Evolutionary conservation across 176 grass and related monocot genomes (phyloP), one percentile per base, ranked within the genome.

Genomic region (Tillandsia leiboldiana): DNA sequence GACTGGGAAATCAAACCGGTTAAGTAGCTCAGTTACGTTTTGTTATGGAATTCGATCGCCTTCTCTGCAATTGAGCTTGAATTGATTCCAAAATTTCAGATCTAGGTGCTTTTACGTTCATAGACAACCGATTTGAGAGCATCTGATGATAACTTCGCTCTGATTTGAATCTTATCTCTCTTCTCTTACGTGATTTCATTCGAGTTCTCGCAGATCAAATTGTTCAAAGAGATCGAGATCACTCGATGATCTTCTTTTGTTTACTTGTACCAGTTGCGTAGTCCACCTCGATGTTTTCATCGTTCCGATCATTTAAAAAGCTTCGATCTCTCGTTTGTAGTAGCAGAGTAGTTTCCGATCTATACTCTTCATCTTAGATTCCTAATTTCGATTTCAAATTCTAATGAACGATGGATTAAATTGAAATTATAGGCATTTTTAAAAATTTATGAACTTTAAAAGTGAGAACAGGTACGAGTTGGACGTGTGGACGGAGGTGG

Each of bases 401-500:
- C 33, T 42, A 42, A 42, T 42, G 5, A 42, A 42, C 33, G 33
- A 42, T 42, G 33, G 33, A 42, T 42, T 42, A 42, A 42, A 42
- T 42, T 42, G 33, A 42, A 33, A 42, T 42, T 42, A 42, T 42
- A 42, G 33, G 4, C 33, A 42, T 42, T 42, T 42, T 7, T 1
- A 42, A 58, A 2, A 62, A 69, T 76, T 12, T 62, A 11, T 4
- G 17, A 61, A 8, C 15, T 61, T 61, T 2, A 18, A 9, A 20
- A 20, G 17, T 61, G 15, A 61, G 22, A 69, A 68, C 79, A 96
- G 94, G 78, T 86, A 86, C 49, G 84, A 93, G 51, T 64, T 69
- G 71, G 94, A 97, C 73, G 22, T 87, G 11, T 97, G 94, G 94
- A 97, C 87, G 64, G 94, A 97, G 84, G 87, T 97, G 22, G 86